Evolutionary conservation across 2,329 filamentous ascomycete genomes (phyloP).

Genomic region (Botrytis galanthina): DNA sequence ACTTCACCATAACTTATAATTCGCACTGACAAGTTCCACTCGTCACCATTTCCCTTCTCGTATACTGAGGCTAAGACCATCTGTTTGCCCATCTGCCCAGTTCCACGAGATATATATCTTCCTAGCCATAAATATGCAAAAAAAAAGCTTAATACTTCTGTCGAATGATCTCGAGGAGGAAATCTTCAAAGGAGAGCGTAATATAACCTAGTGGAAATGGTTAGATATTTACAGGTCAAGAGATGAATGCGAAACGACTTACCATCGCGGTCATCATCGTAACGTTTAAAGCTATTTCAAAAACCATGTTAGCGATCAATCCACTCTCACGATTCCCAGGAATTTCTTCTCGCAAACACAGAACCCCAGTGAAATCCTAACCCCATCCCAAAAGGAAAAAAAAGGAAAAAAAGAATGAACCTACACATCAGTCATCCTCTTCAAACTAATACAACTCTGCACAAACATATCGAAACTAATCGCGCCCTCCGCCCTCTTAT

Average conservation of each 20-base stretch:
- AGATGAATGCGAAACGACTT: neutral
- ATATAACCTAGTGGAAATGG: constrained; percentile 55
- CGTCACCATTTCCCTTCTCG: neutral
- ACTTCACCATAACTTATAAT: neutral
- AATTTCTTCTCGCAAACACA: neutral
- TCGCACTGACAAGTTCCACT: neutral
- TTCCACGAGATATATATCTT: too few species aligned
- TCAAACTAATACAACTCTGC: constrained; percentile 92
- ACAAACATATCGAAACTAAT: constrained; percentile 97
- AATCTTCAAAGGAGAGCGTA: constrained; percentile 64
- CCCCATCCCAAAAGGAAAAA: neutral
- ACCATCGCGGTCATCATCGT: constrained; percentile 93
- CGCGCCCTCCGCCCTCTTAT: constrained; percentile 67
- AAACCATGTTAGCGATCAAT: neutral
- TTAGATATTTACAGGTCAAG: neutral
- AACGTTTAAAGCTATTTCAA: constrained; percentile 74
- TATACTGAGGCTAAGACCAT: neutral
- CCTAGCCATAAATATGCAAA: neutral
- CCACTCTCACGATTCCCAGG: neutral
- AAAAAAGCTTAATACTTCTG: constrained; percentile 29
- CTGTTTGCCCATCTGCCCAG: neutral
- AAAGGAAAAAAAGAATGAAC: neutral
- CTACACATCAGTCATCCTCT: constrained; percentile 91
- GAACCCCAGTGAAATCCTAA: too few species aligned
- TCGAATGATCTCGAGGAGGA: constrained; percentile 37